Base-by-base conservation (phyloP, 805 yeast species). In the Cyberlindnera misumaiensis region DNA sequence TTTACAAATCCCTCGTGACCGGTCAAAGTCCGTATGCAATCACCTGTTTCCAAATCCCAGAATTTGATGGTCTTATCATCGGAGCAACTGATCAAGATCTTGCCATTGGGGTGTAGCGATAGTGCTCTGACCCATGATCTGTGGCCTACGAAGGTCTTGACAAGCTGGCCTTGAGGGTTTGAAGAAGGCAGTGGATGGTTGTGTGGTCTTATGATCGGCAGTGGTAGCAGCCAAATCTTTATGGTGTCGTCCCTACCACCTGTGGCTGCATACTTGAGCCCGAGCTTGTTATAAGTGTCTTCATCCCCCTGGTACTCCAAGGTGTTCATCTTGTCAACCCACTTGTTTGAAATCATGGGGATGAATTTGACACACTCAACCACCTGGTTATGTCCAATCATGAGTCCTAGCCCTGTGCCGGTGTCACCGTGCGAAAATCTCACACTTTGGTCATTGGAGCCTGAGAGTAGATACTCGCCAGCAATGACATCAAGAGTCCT, bases 111-210 rank as follows among this genome's bases (percentile, higher is more conserved):
- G 59, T 87, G 95, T 34, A 83, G 61, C 9, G 65, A 64, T 5
- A 88, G 51, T 7, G 77, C 73, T 44, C 82, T 74, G 1, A 90
- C 83, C 97, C 97, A 89, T 9, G 93, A 83, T 35, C 77, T 75
- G 59, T 89, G 97, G 3, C 93, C 96, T 6, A 62, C 51, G 10
- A 86, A 61, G 14, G 77, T 76, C 17, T 69, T 65, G 1, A 86
- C 51, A 18, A 75, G 62, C 49, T 67, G 70, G 3, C 84, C 90
- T 34, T 78, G 75, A 1, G 83, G 76, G 49, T 77, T 72, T 15
- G 73, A 59, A 0, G 77, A 60, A 0, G 87, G 83, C 30, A 73
- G 60, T 7, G 83, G 82, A 15, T 68, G 62, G 18, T 76, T 58
- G 48, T 74, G 75, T 3, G 79, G 72, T 25, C 72, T 59, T n/a